Percentiles rank a stretch among this genome's conserved stretches.
These are phyloP conservation scores for Gracilaria gracilis DNA, from an alignment of 23 red algal species.

Conservation along the genomic window DNA sequence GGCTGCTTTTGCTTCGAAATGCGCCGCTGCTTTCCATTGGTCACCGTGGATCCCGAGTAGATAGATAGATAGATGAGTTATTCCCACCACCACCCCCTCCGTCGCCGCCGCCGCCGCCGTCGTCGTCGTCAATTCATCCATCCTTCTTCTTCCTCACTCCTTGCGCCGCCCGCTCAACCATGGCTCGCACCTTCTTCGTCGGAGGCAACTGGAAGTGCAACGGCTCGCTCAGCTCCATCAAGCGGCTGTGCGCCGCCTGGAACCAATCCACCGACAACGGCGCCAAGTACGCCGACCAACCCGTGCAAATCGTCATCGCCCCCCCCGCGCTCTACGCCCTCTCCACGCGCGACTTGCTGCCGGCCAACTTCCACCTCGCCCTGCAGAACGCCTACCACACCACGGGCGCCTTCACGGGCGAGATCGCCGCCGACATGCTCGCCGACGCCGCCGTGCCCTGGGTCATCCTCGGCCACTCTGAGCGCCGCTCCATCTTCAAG, in stretches of 20 bases:
- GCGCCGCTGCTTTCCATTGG: neutral
- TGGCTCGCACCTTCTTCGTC: constrained; percentile 90
- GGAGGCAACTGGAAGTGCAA: constrained; percentile 99
- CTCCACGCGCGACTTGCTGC: constrained; percentile 59
- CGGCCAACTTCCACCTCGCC: constrained; percentile 73
- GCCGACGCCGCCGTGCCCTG: constrained; percentile 71
- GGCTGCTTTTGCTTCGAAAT: no score
- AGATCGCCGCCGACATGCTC: constrained; percentile 92
- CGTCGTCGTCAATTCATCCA: neutral
- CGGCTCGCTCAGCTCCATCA: constrained; percentile 75
- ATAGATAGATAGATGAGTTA: no score
- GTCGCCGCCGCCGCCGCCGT: no score
- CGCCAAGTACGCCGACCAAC: constrained; percentile 61
- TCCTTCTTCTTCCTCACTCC: neutral
- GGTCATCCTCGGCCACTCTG: constrained; percentile 87
- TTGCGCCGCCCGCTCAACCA: constrained; percentile 14
- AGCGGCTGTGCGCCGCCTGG: constrained; percentile 69
- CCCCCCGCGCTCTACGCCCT: constrained; percentile 81
- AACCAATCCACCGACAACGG: constrained; percentile 71
- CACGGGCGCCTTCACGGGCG: constrained; percentile 92
- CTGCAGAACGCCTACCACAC: constrained; percentile 84
- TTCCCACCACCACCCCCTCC: no score
- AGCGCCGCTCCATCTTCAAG: constrained; percentile 80
- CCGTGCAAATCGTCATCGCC: constrained; percentile 84
- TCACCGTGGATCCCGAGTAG: neutral